phyloP scores from a whole-genome alignment of 1,284 basidiomycete species.

The Fomitopsis schrenkii region DNA sequence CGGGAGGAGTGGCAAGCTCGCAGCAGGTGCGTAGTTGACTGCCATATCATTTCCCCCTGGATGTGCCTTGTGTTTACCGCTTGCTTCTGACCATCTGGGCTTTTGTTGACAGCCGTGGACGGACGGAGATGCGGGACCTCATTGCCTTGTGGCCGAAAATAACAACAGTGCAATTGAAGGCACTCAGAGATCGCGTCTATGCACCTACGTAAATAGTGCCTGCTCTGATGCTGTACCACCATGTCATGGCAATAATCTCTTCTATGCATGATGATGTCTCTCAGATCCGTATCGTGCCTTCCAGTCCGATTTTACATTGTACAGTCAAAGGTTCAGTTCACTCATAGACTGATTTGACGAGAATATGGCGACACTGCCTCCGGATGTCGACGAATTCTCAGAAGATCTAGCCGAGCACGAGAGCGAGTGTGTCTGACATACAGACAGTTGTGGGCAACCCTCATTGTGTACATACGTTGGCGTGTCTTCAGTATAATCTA shows the following conservation, averaged over 20 bases:
- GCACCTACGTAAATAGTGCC: not conserved
- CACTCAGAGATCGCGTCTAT: not conserved
- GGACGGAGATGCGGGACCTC: not conserved
- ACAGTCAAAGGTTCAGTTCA: too few species aligned
- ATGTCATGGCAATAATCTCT: not conserved
- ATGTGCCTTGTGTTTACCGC: not conserved
- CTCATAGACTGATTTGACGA: too few species aligned
- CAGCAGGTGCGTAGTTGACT: slow-evolving; percentile 10
- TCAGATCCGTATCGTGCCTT: not conserved
- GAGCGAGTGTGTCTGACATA: too few species aligned
- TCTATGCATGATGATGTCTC: not conserved
- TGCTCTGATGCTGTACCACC: not conserved
- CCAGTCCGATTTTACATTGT: not conserved
- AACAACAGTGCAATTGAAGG: not conserved
- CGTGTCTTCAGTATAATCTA: too few species aligned
- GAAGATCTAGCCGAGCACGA: too few species aligned
- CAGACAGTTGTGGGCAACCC: too few species aligned
- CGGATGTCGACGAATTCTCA: too few species aligned
- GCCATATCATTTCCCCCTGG: not conserved
- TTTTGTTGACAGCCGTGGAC: not conserved
- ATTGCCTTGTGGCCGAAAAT: not conserved
- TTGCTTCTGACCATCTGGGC: not conserved
- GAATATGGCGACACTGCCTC: too few species aligned
- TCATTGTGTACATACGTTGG: too few species aligned
- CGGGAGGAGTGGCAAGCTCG: slow-evolving; percentile 17